phyloP scores from a whole-genome alignment of 2,329 filamentous ascomycete species.

The Pseudopyrenochaeta lycopersici region DNA sequence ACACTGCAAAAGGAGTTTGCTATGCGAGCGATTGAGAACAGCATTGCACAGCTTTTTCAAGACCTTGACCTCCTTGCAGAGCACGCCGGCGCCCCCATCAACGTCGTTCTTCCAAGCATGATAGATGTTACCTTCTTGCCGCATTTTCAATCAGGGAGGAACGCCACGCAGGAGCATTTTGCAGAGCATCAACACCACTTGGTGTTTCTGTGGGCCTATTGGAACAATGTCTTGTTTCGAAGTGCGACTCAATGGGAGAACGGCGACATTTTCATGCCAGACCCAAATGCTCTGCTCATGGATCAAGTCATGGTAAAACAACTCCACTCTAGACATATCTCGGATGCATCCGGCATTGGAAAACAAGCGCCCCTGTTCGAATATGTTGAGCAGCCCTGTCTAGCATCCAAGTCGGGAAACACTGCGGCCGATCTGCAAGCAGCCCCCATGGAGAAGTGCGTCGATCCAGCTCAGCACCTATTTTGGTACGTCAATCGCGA shows the following conservation, averaged over 20 bases:
- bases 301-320: constrained; percentile 45
- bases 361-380: constrained; percentile 44
- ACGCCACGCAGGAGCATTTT: constrained; percentile 31
- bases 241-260: constrained; percentile 39
- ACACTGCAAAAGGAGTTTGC: constrained; percentile 36
- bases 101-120: constrained; percentile 42
- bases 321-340: constrained; percentile 39
- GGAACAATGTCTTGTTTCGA: constrained; percentile 45
- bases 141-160: constrained; percentile 37
- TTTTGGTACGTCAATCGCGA: constrained; percentile 43
- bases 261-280: constrained; percentile 44
- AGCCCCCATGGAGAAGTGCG: constrained; percentile 40
- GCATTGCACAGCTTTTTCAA: constrained; percentile 43
- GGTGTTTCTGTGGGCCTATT: constrained; percentile 45
- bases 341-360: constrained; percentile 43
- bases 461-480: constrained; percentile 40
- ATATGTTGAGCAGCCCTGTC: constrained; percentile 45
- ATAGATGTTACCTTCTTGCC: constrained; percentile 49
- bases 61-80: constrained; percentile 45
- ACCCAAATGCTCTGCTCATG: constrained; percentile 44
- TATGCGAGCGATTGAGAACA: constrained; percentile 41
- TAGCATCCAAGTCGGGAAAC: constrained; percentile 24
- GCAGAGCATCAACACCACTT: constrained; percentile 44
- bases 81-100: constrained; percentile 30
- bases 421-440: constrained; percentile 31